phyloP scores from a whole-genome alignment of 2,329 filamentous ascomycete genomes.

The Aspergillus aculeatinus region DNA sequence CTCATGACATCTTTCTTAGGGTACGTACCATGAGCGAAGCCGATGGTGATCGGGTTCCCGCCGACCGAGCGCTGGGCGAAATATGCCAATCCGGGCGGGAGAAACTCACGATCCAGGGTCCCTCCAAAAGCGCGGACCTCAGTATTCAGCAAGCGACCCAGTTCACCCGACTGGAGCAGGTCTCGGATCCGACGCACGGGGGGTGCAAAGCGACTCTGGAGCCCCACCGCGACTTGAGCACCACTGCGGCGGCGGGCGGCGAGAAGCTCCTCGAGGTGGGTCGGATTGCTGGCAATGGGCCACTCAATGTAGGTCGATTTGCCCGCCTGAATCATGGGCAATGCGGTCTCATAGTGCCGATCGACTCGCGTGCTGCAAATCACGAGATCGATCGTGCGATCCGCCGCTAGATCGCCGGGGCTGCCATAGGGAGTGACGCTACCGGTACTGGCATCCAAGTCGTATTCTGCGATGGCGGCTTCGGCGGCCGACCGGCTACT shows the following conservation, averaged over 20 bases:
- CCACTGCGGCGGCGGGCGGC: constrained; percentile 35
- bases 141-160: constrained; percentile 55
- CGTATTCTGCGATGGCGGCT: constrained; percentile 33
- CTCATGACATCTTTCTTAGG: no score
- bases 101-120: constrained; percentile 6
- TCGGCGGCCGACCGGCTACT: constrained; percentile 10
- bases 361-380: constrained; percentile 54
- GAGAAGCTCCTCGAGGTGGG: constrained; percentile 45
- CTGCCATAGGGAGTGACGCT: constrained; percentile 51
- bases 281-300: constrained; percentile 52
- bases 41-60: constrained; percentile 12
- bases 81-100: constrained; percentile 8
- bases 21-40: constrained; percentile 8
- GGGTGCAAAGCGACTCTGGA: constrained; percentile 54
- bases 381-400: constrained; percentile 55
- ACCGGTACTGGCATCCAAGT: constrained; percentile 36
- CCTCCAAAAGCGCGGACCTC: constrained; percentile 38
- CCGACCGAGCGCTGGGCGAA: constrained; percentile 15
- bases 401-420: constrained; percentile 44
- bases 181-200: constrained; percentile 46
- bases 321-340: constrained; percentile 52
- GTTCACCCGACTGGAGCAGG: constrained; percentile 45
- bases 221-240: constrained; percentile 47
- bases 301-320: constrained; percentile 60
- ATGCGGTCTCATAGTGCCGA: constrained; percentile 48